phyloP scores from a whole-genome alignment of 768 basidiomycete species.

The Auricularia heimuer region DNA sequence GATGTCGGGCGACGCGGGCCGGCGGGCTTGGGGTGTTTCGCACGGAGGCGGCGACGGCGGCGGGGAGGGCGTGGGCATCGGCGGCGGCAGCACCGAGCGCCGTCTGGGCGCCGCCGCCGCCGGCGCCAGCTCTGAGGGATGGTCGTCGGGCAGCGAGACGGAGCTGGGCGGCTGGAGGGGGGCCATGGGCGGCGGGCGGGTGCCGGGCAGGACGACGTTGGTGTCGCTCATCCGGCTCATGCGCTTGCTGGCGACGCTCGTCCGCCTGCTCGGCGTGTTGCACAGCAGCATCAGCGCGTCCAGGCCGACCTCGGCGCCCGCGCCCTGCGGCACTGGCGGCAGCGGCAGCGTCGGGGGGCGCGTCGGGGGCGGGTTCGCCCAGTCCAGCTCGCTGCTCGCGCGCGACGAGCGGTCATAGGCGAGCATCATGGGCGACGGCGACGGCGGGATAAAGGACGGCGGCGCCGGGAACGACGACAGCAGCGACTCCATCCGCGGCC shows the following conservation, averaged over 20 bases:
- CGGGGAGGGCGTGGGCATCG: background rate
- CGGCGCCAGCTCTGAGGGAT: background rate
- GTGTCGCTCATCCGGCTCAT: background rate
- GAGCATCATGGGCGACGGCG: background rate
- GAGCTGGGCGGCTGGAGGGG: background rate
- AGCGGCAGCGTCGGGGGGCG: background rate
- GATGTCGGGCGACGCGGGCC: background rate
- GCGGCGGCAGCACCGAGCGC: background rate
- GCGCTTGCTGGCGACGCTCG: background rate
- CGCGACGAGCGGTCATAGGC: background rate
- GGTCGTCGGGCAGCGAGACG: background rate
- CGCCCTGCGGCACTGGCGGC: background rate
- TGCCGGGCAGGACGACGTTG: background rate
- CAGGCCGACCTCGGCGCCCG: background rate
- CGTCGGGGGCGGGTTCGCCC: background rate
- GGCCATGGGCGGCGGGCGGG: background rate
- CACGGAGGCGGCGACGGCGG: background rate
- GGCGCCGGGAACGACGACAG: slow-evolving; percentile 1
- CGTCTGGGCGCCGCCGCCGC: background rate
- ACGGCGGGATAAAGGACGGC: slow-evolving; percentile 1
- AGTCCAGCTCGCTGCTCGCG: background rate
- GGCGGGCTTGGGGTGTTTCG: background rate
- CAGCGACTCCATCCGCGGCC: background rate
- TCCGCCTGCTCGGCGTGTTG: background rate
- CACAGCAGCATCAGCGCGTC: background rate